Evolutionary conservation across 2,329 filamentous ascomycete species (phyloP), one percentile per base, ranked within the genome.

Genomic region (Hansfordia pulvinata): DNA sequence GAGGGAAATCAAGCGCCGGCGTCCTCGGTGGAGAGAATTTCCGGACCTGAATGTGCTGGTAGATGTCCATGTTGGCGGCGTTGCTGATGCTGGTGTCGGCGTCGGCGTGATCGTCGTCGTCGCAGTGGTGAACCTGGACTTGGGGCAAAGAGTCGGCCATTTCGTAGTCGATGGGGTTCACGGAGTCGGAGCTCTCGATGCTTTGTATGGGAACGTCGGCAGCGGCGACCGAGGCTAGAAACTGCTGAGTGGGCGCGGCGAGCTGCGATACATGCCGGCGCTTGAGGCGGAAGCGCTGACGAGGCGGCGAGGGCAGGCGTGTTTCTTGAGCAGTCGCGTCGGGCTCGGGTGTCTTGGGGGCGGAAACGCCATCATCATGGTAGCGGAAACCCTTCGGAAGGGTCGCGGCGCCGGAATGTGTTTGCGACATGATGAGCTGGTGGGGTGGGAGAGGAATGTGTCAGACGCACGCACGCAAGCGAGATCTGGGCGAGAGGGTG

Each of bases 161-260:
- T 21, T 58, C 54, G 36, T 58, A 54, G 37, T 64, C 56, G n/a
- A n/a, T n/a, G 27, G 37, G 26, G 20, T 51, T 38, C 14, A 52
- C 47, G 17, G 44, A 35, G 20, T 59, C 54, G 26, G 67, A 61
- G 33, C 66, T 57, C 46, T 77, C 72, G 30, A 77, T 74, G 44
- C 70, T 76, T 10, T 70, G 72, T 27, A 77, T 64, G 14, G 71
- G 69, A 4, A 74, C 54, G 42, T 77, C 72, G 33, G 69, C 72
- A 11, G 70, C 69, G 23, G 69, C 71, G 30, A 77, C 72, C 4
- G 70, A 76, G 3, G 69, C 71, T n/a, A 77, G 60, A 40, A 77
- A 77, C 26, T 76, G 69, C 40, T 73, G 60, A 2, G 72, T 76
- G 2, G 72, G 69, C 19, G 69, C 69, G 31, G 59, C 49, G 8